Evolutionary conservation across 139 green algal genomes (phyloP).

Genomic region (Haematococcus lacustris): DNA sequence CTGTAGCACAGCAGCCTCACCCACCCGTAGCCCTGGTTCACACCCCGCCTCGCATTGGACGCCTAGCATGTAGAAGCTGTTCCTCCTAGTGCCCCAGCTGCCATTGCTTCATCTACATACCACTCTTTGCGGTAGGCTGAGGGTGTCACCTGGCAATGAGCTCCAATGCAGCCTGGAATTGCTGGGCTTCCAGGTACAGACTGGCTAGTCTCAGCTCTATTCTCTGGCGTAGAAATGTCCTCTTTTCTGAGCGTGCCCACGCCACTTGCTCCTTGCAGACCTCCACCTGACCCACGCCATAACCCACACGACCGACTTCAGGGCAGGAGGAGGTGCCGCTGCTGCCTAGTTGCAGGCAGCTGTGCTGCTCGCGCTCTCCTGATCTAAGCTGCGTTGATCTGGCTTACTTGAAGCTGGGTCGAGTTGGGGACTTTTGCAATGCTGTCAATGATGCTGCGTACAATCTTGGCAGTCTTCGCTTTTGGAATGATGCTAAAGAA

Average conservation of each 20-base stretch:
- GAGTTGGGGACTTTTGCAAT: conserved; percentile 83
- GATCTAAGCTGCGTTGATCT: too few relatives aligned
- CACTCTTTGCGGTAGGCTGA: background rate
- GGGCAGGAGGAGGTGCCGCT: too few relatives aligned
- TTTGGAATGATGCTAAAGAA: conserved; percentile 90
- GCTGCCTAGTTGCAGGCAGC: too few relatives aligned
- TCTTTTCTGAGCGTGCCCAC: conserved; percentile 90
- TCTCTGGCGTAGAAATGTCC: conserved; percentile 92
- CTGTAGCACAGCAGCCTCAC: too few relatives aligned
- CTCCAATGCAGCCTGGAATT: conserved; percentile 70
- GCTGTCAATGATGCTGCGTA: conserved; percentile 88
- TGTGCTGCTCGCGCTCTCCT: too few relatives aligned
- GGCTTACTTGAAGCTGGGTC: conserved; percentile 73
- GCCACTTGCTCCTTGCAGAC: conserved; percentile 92
- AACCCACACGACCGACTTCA: too few relatives aligned
- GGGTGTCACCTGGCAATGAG: conserved; percentile 64
- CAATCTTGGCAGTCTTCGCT: conserved; percentile 98
- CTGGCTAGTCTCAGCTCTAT: conserved; percentile 86
- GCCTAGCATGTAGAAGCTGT: too few relatives aligned
- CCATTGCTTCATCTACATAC: background rate
- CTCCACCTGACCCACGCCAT: too few relatives aligned
- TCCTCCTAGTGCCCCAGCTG: too few relatives aligned
- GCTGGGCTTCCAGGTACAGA: conserved; percentile 72
- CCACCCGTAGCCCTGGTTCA: too few relatives aligned
- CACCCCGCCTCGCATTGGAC: too few relatives aligned